phyloP scores from a whole-genome alignment of 768 basidiomycete species.

The Termitomyces titanicus region DNA sequence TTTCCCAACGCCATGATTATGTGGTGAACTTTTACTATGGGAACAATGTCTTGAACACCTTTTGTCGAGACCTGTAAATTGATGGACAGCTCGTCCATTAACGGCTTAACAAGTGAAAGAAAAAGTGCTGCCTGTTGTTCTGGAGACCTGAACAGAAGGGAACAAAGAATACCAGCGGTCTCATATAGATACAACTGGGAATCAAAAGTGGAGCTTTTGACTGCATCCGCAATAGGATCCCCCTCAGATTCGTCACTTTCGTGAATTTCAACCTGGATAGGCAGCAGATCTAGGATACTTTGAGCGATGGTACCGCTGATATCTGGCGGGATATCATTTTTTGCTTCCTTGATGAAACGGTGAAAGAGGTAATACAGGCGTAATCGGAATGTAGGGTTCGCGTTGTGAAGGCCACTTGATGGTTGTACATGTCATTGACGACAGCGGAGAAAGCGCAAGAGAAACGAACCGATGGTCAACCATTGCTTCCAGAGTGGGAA shows the following conservation, averaged over 20 bases:
- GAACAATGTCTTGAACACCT: conserved; percentile 60
- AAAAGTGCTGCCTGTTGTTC: conserved; percentile 67
- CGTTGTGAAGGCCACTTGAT: conserved; percentile 86
- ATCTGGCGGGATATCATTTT: conserved; percentile 70
- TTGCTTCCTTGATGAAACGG: conserved; percentile 83
- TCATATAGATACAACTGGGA: conserved; percentile 95
- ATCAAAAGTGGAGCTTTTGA: conserved; percentile 74
- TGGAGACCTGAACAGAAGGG: conserved; percentile 62
- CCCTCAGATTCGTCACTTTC: conserved; percentile 69
- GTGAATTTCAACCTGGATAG: conserved; percentile 72
- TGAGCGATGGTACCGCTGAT: conserved; percentile 71
- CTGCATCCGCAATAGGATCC: conserved; percentile 77
- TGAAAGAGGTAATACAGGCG: conserved; percentile 91
- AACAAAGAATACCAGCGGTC: conserved; percentile 80
- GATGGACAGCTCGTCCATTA: conserved; percentile 67
- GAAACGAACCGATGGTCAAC: conserved; percentile 69
- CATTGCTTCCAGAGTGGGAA: conserved; percentile 86
- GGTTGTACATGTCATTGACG: not conserved
- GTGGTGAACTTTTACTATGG: conserved; percentile 90
- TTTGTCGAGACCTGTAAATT: conserved; percentile 54
- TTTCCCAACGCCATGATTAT: conserved; percentile 92
- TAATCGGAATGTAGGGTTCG: conserved; percentile 62
- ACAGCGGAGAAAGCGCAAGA: not conserved
- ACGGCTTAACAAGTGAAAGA: conserved; percentile 76
- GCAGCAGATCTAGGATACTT: conserved; percentile 72